phyloP scores from a whole-genome alignment of 2,329 filamentous ascomycete species.

The Xylaria sp. region DNA sequence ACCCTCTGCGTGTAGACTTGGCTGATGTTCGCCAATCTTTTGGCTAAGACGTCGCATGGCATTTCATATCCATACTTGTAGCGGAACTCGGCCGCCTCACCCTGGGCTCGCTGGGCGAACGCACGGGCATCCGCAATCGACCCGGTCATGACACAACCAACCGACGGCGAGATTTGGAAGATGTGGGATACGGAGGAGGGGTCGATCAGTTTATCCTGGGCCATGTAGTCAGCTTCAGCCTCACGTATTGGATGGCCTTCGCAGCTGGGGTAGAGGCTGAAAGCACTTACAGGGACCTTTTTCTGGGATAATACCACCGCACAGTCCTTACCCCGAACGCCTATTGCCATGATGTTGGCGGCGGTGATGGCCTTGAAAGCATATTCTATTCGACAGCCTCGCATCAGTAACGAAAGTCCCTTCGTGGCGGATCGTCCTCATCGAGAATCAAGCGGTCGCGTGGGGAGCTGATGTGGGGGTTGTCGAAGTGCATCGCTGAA shows the following conservation, averaged over 20 bases:
- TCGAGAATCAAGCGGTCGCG: constrained; percentile 22
- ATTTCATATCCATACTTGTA: constrained; percentile 99
- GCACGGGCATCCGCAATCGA: constrained; percentile 97
- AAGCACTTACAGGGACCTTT: constrained; percentile 89
- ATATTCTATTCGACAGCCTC: constrained; percentile 77
- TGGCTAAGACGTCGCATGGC: constrained; percentile 96
- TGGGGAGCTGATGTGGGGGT: constrained; percentile 32
- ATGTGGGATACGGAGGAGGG: constrained; percentile 96
- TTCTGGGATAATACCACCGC: constrained; percentile 98
- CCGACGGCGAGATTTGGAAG: constrained; percentile 94
- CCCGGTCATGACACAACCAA: constrained; percentile 98
- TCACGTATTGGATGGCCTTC: constrained; percentile 29
- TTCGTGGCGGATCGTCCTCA: constrained; percentile 33
- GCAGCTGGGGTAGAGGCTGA: constrained; percentile 40
- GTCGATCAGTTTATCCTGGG: constrained; percentile 97
- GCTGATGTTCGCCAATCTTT: constrained; percentile 98
- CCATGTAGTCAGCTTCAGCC: constrained; percentile 50
- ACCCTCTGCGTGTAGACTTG: constrained; percentile 99
- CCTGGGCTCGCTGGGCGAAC: constrained; percentile 90
- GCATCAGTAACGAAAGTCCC: constrained; percentile 41
- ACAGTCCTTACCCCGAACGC: constrained; percentile 94
- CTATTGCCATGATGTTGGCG: constrained; percentile 98
- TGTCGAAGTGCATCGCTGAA: constrained; percentile 45
- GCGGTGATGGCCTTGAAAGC: constrained; percentile 99
- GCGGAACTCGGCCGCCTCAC: constrained; percentile 95